Conservation (phyloP, 202 grass and related monocot species). For the Sporobolus alterniflorus region DNA sequence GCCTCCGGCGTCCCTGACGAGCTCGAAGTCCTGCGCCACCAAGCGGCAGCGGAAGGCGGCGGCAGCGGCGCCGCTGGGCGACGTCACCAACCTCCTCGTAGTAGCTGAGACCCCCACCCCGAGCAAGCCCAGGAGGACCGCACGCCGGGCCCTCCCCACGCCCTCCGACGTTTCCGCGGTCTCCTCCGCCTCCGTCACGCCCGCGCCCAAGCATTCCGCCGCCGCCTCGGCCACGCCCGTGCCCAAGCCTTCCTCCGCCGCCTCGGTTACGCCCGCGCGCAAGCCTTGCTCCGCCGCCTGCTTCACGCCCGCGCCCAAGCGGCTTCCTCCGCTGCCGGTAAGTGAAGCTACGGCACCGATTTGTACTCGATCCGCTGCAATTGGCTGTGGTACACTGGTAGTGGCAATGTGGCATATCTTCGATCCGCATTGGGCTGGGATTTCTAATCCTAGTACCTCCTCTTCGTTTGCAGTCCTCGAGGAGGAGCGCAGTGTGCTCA, state of each 20-base stretch:
- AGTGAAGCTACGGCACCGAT: neutral
- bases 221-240: constrained; percentile 1
- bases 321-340: neutral
- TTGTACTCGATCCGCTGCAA: neutral
- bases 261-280: no score
- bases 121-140: neutral
- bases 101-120: constrained; percentile 28
- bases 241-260: neutral
- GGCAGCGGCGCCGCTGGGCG: constrained; percentile 1
- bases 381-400: no score
- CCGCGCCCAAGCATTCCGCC: no score
- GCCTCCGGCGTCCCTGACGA: neutral
- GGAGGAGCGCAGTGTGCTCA: neutral
- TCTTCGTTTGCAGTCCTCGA: neutral
- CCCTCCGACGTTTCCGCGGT: constrained; percentile 5
- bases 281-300: no score
- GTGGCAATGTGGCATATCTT: no score
- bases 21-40: neutral
- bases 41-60: constrained; percentile 7
- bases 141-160: neutral
- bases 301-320: no score
- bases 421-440: neutral
- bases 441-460: neutral
- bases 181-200: constrained; percentile 21
- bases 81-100: constrained; percentile 46